Conservation (phyloP, 129 eudicot species). For the Deinandra increscens region DNA sequence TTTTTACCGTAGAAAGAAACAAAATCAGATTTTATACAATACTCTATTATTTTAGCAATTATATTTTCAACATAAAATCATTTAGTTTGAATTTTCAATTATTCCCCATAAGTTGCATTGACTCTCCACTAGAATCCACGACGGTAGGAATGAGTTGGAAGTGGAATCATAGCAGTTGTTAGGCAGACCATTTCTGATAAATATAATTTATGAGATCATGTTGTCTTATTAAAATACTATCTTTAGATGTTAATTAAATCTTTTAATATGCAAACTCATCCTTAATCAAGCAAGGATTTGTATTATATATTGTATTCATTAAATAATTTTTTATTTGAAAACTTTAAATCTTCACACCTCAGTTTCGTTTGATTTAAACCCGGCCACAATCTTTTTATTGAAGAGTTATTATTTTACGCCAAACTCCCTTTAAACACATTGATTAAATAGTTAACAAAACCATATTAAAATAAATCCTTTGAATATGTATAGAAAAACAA, state of each 20-base stretch:
- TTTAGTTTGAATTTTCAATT: constrained; percentile 4
- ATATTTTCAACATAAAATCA: not conserved
- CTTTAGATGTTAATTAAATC: not conserved
- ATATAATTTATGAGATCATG: constrained; percentile 31
- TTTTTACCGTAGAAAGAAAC: not conserved
- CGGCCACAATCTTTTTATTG: too few relatives aligned
- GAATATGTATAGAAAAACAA: not conserved
- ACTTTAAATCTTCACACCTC: too few relatives aligned
- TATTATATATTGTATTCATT: not conserved
- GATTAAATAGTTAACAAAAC: not conserved
- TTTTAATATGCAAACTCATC: not conserved
- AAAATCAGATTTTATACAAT: not conserved
- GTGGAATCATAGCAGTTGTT: constrained; percentile 38
- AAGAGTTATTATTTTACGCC: too few relatives aligned
- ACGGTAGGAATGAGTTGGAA: constrained; percentile 43
- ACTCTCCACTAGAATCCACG: constrained; percentile 55
- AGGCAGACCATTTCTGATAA: constrained; percentile 36
- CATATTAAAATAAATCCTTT: not conserved
- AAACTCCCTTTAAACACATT: too few relatives aligned
- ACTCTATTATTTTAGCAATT: not conserved
- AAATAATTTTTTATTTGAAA: too few relatives aligned
- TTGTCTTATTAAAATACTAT: constrained; percentile 30
- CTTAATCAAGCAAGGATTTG: not conserved
- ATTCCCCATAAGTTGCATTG: constrained; percentile 40
- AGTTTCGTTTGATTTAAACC: too few relatives aligned